These are phyloP conservation scores for Ciborinia camelliae DNA, from an alignment of 2,329 filamentous ascomycete species.

Conservation along the genomic window DNA sequence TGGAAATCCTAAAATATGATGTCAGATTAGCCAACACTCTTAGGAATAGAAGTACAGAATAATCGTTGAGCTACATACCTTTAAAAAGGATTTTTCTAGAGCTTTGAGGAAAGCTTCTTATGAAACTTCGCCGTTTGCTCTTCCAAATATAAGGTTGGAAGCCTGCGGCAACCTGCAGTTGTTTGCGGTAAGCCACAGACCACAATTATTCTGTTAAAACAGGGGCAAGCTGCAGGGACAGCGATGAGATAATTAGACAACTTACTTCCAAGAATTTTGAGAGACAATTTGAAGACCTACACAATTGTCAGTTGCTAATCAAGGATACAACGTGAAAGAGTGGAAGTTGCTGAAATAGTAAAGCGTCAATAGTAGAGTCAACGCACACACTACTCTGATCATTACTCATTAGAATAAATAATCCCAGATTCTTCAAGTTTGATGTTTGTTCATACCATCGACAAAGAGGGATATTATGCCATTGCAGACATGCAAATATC, in stretches of 20 bases:
- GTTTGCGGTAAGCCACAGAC: constrained; percentile 26
- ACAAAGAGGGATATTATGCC: not conserved
- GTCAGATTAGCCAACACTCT: constrained; percentile 9
- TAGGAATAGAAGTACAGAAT: constrained; percentile 10
- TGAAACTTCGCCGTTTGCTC: constrained; percentile 28
- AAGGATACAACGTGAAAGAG: not conserved
- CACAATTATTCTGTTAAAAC: constrained; percentile 20
- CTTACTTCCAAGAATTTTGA: constrained; percentile 6
- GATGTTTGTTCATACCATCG: not conserved
- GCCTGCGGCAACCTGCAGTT: constrained; percentile 27
- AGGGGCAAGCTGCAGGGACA: constrained; percentile 21
- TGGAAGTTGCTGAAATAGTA: not conserved
- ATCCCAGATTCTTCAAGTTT: constrained; percentile 4
- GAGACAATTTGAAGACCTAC: constrained; percentile 3
- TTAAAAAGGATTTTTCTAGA: constrained; percentile 17
- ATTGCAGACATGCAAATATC: not conserved
- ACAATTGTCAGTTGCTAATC: not conserved
- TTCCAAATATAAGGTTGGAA: constrained; percentile 27
- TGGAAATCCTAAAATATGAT: not conserved
- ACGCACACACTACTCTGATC: not conserved
- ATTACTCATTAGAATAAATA: not conserved
- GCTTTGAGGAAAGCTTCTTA: constrained; percentile 15
- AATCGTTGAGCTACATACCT: constrained; percentile 6
- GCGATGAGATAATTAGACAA: not conserved
- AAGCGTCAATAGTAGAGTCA: not conserved